Evolutionary conservation across 1,284 basidiomycete species (phyloP), one percentile per base, ranked within the genome.

Genomic region (Malassezia brasiliensis): DNA sequence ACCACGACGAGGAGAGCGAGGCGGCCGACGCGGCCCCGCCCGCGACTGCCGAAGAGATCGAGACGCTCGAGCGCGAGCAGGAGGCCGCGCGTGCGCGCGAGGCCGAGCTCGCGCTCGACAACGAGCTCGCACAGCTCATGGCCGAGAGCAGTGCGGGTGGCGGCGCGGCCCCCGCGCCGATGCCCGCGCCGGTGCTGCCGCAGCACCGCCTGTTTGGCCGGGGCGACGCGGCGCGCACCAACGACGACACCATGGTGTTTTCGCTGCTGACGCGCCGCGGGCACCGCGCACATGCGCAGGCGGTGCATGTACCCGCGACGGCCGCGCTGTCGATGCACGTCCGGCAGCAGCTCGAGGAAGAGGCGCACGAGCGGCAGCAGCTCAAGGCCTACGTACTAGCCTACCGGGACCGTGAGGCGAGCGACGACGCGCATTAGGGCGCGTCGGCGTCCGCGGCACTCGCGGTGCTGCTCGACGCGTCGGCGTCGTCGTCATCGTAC

Each of bases 211-310:
- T 31, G 12, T 47, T 34, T 32, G 14, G 10, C 17, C 28, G 22
- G 17, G 4, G 3, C 17, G 20, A 40, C 22, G 15, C 42, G 17
- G 10, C 32, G n/a, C 28, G 17, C 28, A 28, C 35, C 17, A 7
- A 7, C 17, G 30, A 31, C 31, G 34, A 49, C 22, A 36, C 28
- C 34, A 96, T 96, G 90, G 86, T 84, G 63, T 99, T 99, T 76
- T 91, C 88, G 8, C 79, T 98, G 41, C 80, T 98, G 60, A 88
- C 90, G 5, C 93, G 93, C 79, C 84, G 85, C 57, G 94, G 93
- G 12, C 90, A 90, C 73, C 94, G 87, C 75, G 87, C 88, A 73
- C 87, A 89, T 44, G 67, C 68, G 12, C 64, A 67, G 42, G 62
- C 66, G 20, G 56, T 74, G 10, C 49, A 64, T 4, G 62, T 74